Base-by-base conservation (phyloP, 1,139 yeast genomes). In the Candida sp. region DNA sequence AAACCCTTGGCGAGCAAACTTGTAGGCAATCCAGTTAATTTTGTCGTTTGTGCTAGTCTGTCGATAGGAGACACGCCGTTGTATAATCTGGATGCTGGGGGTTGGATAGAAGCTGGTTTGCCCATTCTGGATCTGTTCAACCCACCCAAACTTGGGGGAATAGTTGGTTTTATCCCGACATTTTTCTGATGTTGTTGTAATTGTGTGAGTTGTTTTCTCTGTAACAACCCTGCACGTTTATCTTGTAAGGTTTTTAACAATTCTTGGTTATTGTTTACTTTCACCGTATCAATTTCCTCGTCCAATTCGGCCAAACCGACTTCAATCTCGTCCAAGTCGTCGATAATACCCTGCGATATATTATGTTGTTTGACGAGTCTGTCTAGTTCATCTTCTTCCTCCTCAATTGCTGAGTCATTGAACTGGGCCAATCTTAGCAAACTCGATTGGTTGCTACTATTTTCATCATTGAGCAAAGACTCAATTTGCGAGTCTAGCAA, bases 101-200 rank as follows among this genome's bases (percentile, higher is more conserved):
- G 79, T 49, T 73, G 78, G 21, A 73, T 72, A 12, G 75, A 63
- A n/a, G 79, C 79, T 1, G 73, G 72, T 44, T 67, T 68, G 1
- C 76, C 76, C 75, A 70, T 70, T 45, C 73, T 12, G 73, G 73
- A 4, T 57, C 52, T 0, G 64, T 64, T 25, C 29, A 9, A 6
- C 11, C 61, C 53, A 5, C 59, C 38, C 7, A 27, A 11, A 45
- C 43, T 29, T 30, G 53, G 33, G 27, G 29, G 22, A 37, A 29
- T 21, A 33, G 6, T 51, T 47, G 21, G 44, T 5, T 30, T 9
- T 5, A 8, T 12, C 15, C 22, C 6, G 19, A 30, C 19, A 9
- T 5, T 30, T 12, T 12, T 50, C 35, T 52, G 54, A 30, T 49
- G 41, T 33, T 51, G 57, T 30, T 51, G 56, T 41, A 47, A 50